Evolutionary conservation across 2,329 filamentous ascomycete genomes (phyloP), one percentile per base, ranked within the genome.

Genomic region (Colletotrichum sp.): DNA sequence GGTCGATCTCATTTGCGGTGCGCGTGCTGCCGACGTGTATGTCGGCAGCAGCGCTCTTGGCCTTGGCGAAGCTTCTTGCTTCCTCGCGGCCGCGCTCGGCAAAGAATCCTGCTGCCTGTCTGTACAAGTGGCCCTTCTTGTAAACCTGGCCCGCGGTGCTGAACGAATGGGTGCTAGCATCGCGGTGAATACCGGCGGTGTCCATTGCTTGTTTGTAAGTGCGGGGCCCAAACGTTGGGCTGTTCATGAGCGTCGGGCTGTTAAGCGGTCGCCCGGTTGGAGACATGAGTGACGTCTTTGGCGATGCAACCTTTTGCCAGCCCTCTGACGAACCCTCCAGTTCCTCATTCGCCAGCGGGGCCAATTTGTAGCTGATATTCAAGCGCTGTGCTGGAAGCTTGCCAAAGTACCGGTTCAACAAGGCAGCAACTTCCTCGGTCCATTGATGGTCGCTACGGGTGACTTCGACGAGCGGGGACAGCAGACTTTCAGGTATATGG

Each of bases 21-120:
- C 94, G 96, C 81, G 96, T 93, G 12, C 85, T 81, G 13, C 92
- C 88, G 2, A 96, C 96, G 5, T 93, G 87, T 0, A 90, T 84
- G 79, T 97, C 94, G 2, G 95, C 95, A 2, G 92, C 92, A 0
- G 87, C 87, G n/a, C 92, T 92, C 21, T 87, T 87, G n/a, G 92
- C 89, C 21, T 86, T 86, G 76, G 90, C 89, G 3, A 92, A 90
- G 58, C 87, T 86, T 14, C 87, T 89, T 6, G 90, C 87, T 73
- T 92, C 89, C 62, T 95, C 92, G 26, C 93, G 92, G 2, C 92
- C 94, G 13, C 94, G 87, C 67, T 94, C 90, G 1, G 92, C 89
- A 82, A 98, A 98, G 81, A 95, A 94, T 0, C 90, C 92, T 10
- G 95, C 95, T 1, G 91, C 96, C 73, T 93, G 94, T 26, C 92